Conservation (phyloP, 2,329 filamentous ascomycete species). For the Diaporthe eres region DNA sequence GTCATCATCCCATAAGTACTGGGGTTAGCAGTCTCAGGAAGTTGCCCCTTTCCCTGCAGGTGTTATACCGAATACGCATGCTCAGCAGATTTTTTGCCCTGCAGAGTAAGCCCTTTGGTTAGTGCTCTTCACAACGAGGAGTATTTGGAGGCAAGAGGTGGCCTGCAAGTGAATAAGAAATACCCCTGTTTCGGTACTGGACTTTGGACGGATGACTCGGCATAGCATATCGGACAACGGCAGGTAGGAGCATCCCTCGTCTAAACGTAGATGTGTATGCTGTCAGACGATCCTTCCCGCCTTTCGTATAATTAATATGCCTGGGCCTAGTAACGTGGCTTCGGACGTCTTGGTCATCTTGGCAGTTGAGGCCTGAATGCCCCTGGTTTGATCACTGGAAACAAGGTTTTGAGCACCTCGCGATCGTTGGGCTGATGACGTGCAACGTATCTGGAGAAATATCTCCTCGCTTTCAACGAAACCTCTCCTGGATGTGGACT, state of each 20-base stretch:
- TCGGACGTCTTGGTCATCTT: slow-evolving; percentile 23
- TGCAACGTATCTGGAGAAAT: not conserved
- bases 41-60: no score
- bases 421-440: not conserved
- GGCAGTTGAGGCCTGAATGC: not conserved
- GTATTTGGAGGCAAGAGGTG: not conserved
- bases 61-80: not conserved
- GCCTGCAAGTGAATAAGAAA: not conserved
- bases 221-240: no score
- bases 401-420: not conserved
- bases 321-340: slow-evolving; percentile 6
- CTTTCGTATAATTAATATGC: not conserved
- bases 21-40: not conserved
- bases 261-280: not conserved
- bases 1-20: not conserved
- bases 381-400: not conserved
- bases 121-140: not conserved
- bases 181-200: not conserved
- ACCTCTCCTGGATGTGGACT: not conserved
- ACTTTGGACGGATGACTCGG: not conserved
- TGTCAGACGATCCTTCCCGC: not conserved
- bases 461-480: not conserved
- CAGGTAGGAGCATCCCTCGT: not conserved
- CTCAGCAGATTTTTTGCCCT: not conserved
- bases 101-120: not conserved